A percentile compares a stretch with the other conserved stretches of the same genome.
Evolutionary conservation across 73 alveolate genomes (phyloP).

Genomic region (Tetrahymena malaccensis): DNA sequence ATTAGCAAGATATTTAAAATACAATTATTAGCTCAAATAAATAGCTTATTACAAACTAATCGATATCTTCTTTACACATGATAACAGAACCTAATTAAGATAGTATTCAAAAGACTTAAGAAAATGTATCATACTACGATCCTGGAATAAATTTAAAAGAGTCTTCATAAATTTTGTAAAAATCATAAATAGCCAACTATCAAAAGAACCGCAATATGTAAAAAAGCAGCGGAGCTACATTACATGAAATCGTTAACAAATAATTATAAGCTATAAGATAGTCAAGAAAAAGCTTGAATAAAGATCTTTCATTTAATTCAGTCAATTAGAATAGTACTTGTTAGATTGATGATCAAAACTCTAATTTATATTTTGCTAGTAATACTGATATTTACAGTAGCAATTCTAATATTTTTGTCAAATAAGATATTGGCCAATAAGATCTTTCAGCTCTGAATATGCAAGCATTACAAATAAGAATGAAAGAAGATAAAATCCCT

Average conservation of each 20-base stretch:
- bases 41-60: not conserved
- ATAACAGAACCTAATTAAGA: not conserved
- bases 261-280: not conserved
- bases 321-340: not conserved
- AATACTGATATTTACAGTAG: not conserved
- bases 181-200: not conserved
- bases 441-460: not conserved
- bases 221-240: not conserved
- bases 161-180: not conserved
- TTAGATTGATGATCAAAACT: not conserved
- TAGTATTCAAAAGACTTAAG: not conserved
- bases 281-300: not conserved
- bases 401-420: not conserved
- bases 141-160: not conserved
- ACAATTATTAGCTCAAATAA: not conserved
- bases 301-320: not conserved
- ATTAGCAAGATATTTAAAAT: not conserved
- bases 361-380: not conserved
- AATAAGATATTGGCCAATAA: not conserved
- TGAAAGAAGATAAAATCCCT: not conserved
- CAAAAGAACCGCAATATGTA: not conserved
- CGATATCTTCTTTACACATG: not conserved
- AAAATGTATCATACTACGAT: not conserved
- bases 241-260: not conserved
- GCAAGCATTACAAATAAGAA: not conserved